A percentile compares a stretch with the other conserved stretches of the same genome.
These are phyloP conservation scores for Trichoderma arundinaceum DNA, from an alignment of 2,329 filamentous ascomycete genomes.

Conservation along the genomic window DNA sequence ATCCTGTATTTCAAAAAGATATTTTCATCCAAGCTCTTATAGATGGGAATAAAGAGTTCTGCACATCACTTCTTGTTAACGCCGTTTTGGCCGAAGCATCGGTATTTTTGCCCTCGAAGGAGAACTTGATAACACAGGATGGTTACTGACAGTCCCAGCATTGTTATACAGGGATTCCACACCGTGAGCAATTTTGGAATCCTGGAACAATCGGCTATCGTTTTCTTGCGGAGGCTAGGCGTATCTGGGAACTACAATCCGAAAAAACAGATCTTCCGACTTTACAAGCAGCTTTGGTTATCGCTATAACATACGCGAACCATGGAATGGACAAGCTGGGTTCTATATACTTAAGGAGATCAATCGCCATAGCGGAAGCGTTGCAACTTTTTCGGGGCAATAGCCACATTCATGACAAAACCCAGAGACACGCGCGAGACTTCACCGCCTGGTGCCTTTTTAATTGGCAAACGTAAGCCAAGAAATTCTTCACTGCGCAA, in stretches of 20 bases:
- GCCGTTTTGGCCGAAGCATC: conserved; percentile 42
- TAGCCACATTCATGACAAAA: background rate
- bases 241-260: conserved; percentile 45
- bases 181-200: conserved; percentile 42
- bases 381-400: conserved; percentile 39
- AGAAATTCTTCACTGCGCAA: background rate
- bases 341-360: conserved; percentile 39
- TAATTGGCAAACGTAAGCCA: conserved; percentile 41
- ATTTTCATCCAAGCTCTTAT: conserved; percentile 46
- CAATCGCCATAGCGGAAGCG: conserved; percentile 41
- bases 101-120: conserved; percentile 34
- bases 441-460: conserved; percentile 46
- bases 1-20: conserved; percentile 44
- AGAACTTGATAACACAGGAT: background rate
- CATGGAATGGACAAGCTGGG: conserved; percentile 45
- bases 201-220: conserved; percentile 43
- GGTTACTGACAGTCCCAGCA: background rate
- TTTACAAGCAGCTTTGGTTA: conserved; percentile 44
- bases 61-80: conserved; percentile 46
- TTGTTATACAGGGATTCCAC: background rate
- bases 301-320: conserved; percentile 40
- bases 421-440: conserved; percentile 28
- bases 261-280: conserved; percentile 39
- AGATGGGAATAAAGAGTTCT: conserved; percentile 39
- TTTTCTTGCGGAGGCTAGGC: conserved; percentile 45